Evolutionary conservation across 2,329 filamentous ascomycete genomes (phyloP).

Genomic region (Trichothecium sympodiale): DNA sequence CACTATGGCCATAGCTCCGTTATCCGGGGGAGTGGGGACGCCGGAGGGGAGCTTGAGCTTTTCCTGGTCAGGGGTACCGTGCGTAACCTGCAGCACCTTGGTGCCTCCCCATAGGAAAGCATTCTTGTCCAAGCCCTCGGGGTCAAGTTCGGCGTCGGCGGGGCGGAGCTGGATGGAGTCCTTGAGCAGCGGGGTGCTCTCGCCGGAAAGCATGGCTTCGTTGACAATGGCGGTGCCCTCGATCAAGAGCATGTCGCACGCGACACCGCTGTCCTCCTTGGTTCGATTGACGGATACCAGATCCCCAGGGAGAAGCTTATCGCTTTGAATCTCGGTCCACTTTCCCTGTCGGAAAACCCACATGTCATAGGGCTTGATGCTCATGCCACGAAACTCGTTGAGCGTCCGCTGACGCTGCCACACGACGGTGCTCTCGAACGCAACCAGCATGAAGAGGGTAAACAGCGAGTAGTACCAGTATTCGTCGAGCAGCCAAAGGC

Average conservation of each 20-base stretch:
- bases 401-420: slow-evolving; percentile 97
- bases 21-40: slow-evolving; percentile 77
- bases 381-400: slow-evolving; percentile 96
- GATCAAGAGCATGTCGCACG: slow-evolving; percentile 91
- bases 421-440: slow-evolving; percentile 95
- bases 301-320: slow-evolving; percentile 86
- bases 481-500: slow-evolving; percentile 96
- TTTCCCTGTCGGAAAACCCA: slow-evolving; percentile 80
- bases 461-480: slow-evolving; percentile 99
- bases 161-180: slow-evolving; percentile 90
- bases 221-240: slow-evolving; percentile 97
- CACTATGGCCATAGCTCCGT: slow-evolving; percentile 86
- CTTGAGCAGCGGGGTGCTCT: slow-evolving; percentile 93
- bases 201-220: slow-evolving; percentile 97
- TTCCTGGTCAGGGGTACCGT: slow-evolving; percentile 69
- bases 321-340: slow-evolving; percentile 82
- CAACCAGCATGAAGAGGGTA: slow-evolving; percentile 95
- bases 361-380: slow-evolving; percentile 95
- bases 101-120: slow-evolving; percentile 94
- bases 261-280: slow-evolving; percentile 93
- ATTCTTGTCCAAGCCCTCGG: slow-evolving; percentile 92
- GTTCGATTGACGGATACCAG: slow-evolving; percentile 85
- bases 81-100: slow-evolving; percentile 91
- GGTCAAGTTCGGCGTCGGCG: slow-evolving; percentile 66
- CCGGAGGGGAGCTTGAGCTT: slow-evolving; percentile 62